Evolutionary conservation across 345 rosid species (phyloP).

Genomic region (Diplotaxis tenuifolia): DNA sequence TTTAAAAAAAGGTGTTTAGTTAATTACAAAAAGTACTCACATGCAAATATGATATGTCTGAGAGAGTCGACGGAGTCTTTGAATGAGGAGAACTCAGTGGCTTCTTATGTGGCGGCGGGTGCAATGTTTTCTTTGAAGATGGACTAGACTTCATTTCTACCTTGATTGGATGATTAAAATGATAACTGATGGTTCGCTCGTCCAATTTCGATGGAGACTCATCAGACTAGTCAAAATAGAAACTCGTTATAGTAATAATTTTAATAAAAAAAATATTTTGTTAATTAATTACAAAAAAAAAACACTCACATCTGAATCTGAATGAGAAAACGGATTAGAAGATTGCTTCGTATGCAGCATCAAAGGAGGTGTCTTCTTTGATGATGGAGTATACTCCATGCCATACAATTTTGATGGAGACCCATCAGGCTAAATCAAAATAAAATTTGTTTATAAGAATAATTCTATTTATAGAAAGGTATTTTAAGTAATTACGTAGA

Average conservation of each 20-base stretch:
- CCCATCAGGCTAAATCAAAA: not conserved
- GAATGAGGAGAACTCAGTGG: not conserved
- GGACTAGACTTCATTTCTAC: not conserved
- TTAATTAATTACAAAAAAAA: not conserved
- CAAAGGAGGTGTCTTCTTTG: not conserved
- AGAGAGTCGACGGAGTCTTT: not conserved
- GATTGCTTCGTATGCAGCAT: not conserved
- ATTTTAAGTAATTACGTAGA: not conserved
- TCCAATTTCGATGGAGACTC: slow-evolving; percentile 77
- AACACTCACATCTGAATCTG: not conserved
- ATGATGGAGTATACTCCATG: not conserved
- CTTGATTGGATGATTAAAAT: slow-evolving; percentile 15
- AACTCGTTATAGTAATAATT: not conserved
- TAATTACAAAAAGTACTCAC: not conserved
- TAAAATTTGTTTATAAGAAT: too few species aligned
- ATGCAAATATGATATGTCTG: not conserved
- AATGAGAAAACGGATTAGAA: not conserved
- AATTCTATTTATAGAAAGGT: not conserved
- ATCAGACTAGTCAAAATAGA: slow-evolving; percentile 49
- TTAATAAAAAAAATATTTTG: not conserved
- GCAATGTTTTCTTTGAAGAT: not conserved
- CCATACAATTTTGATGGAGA: not conserved
- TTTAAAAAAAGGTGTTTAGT: not conserved
- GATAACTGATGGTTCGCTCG: slow-evolving; percentile 78
- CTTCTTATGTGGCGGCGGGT: not conserved